Evolutionary conservation across 1,139 yeast species (phyloP).

Genomic region (Taphrina communis): DNA sequence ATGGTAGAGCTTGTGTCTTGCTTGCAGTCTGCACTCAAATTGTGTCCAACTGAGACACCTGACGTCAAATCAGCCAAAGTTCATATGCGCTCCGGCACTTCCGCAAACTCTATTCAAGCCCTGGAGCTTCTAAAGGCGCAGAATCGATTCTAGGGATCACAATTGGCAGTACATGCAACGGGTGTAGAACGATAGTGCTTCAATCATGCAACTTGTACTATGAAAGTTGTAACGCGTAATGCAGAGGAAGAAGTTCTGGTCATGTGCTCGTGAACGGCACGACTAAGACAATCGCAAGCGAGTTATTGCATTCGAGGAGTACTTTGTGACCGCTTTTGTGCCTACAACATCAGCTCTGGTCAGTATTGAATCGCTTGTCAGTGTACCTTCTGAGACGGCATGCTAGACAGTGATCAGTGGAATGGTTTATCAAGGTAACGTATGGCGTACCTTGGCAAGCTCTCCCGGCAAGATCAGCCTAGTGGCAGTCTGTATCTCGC

Average conservation of each 20-base stretch:
- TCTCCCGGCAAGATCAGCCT: slow-evolving; percentile 99
- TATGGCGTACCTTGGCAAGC: slow-evolving; percentile 67
- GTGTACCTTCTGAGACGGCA: slow-evolving; percentile 84
- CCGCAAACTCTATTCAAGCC: background rate
- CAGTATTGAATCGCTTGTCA: background rate
- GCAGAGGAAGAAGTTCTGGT: no score
- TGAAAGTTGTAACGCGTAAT: background rate
- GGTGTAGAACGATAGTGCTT: no score
- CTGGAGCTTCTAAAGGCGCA: background rate
- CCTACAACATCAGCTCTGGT: slow-evolving; percentile 50
- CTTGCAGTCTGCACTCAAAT: no score
- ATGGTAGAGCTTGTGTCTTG: no score
- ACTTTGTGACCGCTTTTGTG: slow-evolving; percentile 99
- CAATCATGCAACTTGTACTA: background rate
- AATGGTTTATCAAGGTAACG: background rate
- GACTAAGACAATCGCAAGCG: background rate
- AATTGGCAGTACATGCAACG: no score
- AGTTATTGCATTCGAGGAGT: slow-evolving; percentile 65
- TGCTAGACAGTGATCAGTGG: slow-evolving; percentile 53
- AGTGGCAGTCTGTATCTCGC: slow-evolving; percentile 99
- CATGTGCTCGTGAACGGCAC: background rate
- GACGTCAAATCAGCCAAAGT: slow-evolving; percentile 18
- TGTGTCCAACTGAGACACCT: background rate
- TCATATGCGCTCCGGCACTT: slow-evolving; percentile 9
- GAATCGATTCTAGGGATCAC: no score